These are phyloP conservation scores for Henckelia pumila DNA, from an alignment of 257 asterid species.

Conservation along the genomic window DNA sequence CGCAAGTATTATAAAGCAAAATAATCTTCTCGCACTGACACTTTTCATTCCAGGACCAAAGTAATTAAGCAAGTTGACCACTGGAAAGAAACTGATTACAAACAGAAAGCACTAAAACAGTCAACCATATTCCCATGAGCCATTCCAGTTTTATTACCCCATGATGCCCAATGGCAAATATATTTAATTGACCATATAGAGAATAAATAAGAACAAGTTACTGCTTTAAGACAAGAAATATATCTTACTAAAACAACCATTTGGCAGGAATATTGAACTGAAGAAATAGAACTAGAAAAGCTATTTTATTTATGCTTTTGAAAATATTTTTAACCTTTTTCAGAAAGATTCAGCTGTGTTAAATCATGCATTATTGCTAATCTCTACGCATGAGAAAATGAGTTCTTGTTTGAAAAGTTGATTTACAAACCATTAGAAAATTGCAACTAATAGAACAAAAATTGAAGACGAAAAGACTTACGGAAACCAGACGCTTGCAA, in stretches of 20 bases:
- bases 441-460: conserved; percentile 1
- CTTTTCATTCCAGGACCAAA: background rate
- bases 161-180: background rate
- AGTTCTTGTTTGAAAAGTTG: conserved; percentile 4
- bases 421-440: conserved; percentile 5
- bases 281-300: conserved; percentile 8
- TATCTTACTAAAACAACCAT: background rate
- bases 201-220: background rate
- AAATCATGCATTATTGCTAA: background rate
- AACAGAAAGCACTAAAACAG: too few species aligned
- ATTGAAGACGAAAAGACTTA: conserved; percentile 32
- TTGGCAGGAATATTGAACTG: background rate
- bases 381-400: background rate
- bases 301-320: background rate
- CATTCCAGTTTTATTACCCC: background rate
- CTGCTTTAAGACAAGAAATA: background rate
- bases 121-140: too few species aligned
- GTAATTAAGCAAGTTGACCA: background rate
- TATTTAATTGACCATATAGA: background rate
- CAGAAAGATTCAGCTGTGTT: background rate
- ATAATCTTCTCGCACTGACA: background rate
- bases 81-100: too few species aligned
- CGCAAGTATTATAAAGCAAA: background rate
- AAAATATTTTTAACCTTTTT: background rate
- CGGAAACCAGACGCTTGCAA: conserved; percentile 66